Evolutionary conservation across 1,284 basidiomycete genomes (phyloP).

Genomic region (Microstroma glucosiphilum): DNA sequence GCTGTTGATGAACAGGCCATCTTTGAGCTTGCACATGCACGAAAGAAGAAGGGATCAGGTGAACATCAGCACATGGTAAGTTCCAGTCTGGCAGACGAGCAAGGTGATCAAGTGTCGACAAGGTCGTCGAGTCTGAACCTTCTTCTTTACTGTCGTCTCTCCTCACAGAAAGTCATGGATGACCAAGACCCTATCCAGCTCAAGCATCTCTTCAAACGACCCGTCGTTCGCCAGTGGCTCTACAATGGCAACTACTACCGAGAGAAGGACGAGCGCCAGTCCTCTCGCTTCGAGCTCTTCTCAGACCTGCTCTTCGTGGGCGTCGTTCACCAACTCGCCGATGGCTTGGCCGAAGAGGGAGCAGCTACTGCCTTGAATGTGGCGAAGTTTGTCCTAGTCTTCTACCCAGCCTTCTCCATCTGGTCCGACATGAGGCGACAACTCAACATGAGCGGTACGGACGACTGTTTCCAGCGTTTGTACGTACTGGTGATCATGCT

Average conservation of each 20-base stretch:
- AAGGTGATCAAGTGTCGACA: too few relatives aligned
- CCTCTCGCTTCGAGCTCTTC: constrained; percentile 48
- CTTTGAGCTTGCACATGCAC: not conserved
- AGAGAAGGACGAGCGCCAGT: constrained; percentile 42
- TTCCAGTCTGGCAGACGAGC: too few relatives aligned
- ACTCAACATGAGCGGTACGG: constrained; percentile 46
- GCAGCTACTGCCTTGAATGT: constrained; percentile 34
- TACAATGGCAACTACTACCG: constrained; percentile 42
- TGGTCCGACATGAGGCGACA: constrained; percentile 43
- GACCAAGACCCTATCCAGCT: constrained; percentile 36
- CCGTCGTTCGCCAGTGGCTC: constrained; percentile 49
- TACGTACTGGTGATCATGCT: constrained; percentile 45
- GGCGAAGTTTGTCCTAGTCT: constrained; percentile 45
- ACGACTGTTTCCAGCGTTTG: constrained; percentile 44
- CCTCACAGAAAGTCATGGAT: constrained; percentile 3
- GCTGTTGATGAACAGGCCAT: not conserved
- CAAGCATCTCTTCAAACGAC: constrained; percentile 43
- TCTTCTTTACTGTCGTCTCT: not conserved
- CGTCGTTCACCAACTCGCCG: constrained; percentile 37
- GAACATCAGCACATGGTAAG: too few relatives aligned
- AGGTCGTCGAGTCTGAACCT: too few relatives aligned
- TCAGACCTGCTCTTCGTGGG: constrained; percentile 48
- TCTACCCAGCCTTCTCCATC: constrained; percentile 43
- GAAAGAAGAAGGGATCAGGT: too few relatives aligned
- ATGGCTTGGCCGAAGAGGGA: constrained; percentile 27